A percentile compares a stretch with the other conserved stretches of the same genome.
Evolutionary conservation across 1,284 basidiomycete species (phyloP).

Genomic region (Mycosarcoma mackinlayi): DNA sequence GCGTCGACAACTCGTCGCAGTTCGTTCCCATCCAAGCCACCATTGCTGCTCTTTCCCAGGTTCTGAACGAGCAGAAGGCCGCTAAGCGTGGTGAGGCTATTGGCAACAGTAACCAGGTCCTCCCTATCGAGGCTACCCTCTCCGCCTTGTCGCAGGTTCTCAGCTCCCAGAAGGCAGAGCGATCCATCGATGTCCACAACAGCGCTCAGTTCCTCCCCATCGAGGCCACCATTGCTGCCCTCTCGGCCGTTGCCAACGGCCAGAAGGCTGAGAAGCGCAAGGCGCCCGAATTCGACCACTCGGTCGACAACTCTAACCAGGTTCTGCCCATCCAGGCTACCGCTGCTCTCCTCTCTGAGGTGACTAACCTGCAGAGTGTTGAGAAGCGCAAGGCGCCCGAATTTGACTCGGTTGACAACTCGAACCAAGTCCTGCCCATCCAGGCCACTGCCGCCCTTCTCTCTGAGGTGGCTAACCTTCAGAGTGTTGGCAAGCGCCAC

Average conservation of each 20-base stretch:
- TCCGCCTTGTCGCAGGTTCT: conserved; percentile 33
- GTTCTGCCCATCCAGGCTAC: conserved; percentile 28
- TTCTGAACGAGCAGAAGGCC: conserved; percentile 22
- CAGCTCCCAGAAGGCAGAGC: conserved; percentile 30
- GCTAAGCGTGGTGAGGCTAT: conserved; percentile 19
- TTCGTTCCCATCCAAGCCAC: conserved; percentile 45
- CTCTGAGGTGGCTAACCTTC: conserved; percentile 25
- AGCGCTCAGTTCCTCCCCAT: conserved; percentile 26
- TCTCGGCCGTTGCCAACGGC: conserved; percentile 39
- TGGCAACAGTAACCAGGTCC: conserved; percentile 26
- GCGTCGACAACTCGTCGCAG: conserved; percentile 37
- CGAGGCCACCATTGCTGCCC: conserved; percentile 37
- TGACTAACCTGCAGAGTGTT: conserved; percentile 11
- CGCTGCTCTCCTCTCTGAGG: conserved; percentile 9
- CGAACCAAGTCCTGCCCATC: conserved; percentile 21
- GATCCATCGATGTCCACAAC: conserved; percentile 26
- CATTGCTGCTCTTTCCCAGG: conserved; percentile 36
- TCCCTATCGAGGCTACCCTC: conserved; percentile 37
- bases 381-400: conserved; percentile 2
- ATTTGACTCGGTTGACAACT: conserved; percentile 8
- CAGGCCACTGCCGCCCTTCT: conserved; percentile 22
- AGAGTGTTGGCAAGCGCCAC: conserved; percentile 19
- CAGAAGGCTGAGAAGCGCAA: conserved; percentile 29
- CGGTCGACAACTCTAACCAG: conserved; percentile 33
- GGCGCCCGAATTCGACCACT: too few relatives aligned